These are phyloP conservation scores for Backusella tuberculispora DNA, from an alignment of 192 early-diverging fungal species.

Conservation along the genomic window DNA sequence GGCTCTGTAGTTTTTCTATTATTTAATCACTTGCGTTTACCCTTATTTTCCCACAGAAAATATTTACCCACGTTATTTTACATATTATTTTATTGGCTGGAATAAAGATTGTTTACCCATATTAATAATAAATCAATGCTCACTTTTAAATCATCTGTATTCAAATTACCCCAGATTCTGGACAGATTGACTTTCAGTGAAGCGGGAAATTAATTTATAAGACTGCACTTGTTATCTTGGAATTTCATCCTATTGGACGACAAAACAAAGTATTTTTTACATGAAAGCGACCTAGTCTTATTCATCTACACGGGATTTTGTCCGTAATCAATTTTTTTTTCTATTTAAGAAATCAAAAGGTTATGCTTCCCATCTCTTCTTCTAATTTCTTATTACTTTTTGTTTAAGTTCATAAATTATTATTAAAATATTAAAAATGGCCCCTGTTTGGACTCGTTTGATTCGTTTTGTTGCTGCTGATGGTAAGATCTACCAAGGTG, in stretches of 20 bases:
- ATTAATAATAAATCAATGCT: constrained; percentile 1
- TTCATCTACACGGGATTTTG: neutral
- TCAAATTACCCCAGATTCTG: neutral
- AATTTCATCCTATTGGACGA: constrained; percentile 1
- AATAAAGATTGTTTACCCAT: neutral
- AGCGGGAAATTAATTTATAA: neutral
- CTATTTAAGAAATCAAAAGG: neutral
- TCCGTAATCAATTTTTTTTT: neutral
- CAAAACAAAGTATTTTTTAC: neutral
- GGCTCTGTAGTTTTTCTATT: neutral
- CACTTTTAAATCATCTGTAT: neutral
- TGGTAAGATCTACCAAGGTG: constrained; percentile 51
- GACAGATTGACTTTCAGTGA: neutral
- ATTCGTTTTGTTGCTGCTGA: constrained; percentile 53
- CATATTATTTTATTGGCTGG: neutral
- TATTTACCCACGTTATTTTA: neutral
- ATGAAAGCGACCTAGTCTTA: neutral
- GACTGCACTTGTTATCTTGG: neutral
- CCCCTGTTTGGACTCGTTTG: constrained; percentile 15
- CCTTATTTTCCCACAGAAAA: constrained; percentile 7
- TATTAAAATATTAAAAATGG: constrained; percentile 7
- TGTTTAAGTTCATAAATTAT: neutral
- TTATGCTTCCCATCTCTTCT: neutral
- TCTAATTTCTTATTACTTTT: neutral
- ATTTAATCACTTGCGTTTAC: neutral